A percentile compares a stretch with the other conserved stretches of the same genome.
phyloP scores from a whole-genome alignment of 106 monocot species.

The Phalaenopsis equestris region DNA sequence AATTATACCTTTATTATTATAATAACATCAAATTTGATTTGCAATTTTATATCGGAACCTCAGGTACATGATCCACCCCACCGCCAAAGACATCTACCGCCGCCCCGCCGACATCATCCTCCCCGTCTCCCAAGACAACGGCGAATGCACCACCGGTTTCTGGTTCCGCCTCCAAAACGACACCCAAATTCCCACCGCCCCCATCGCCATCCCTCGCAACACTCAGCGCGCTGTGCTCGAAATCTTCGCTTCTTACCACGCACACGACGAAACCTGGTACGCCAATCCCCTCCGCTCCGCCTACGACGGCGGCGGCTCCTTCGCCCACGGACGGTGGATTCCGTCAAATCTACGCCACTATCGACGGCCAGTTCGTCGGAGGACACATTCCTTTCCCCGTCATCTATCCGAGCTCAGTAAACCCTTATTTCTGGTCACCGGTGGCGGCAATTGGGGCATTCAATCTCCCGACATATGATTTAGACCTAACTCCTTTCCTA shows the following conservation, averaged over 20 bases:
- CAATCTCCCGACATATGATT: constrained; percentile 35
- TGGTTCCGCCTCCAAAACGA: constrained; percentile 32
- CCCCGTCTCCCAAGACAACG: constrained; percentile 19
- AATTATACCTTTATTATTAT: too few species aligned
- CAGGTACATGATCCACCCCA: constrained; percentile 7
- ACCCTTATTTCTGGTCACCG: constrained; percentile 46
- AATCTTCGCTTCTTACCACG: constrained; percentile 38
- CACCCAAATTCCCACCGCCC: neutral
- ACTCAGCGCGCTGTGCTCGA: constrained; percentile 30
- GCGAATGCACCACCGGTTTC: constrained; percentile 12
- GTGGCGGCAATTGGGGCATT: constrained; percentile 39
- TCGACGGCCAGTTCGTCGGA: constrained; percentile 38
- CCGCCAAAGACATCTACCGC: constrained; percentile 18
- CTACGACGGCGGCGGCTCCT: constrained; percentile 1
- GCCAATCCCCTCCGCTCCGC: constrained; percentile 18
- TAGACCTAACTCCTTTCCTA: constrained; percentile 48
- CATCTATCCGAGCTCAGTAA: constrained; percentile 32
- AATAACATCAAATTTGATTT: too few species aligned
- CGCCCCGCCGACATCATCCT: constrained; percentile 40
- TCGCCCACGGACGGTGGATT: constrained; percentile 33
- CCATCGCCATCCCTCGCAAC: constrained; percentile 26
- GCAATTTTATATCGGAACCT: too few species aligned
- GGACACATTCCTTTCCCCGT: constrained; percentile 34
- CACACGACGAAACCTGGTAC: constrained; percentile 40
- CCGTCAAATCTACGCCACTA: constrained; percentile 27